These are phyloP conservation scores for Trypanosoma mega DNA, from an alignment of 208 protist genomes.

Conservation along the genomic window DNA sequence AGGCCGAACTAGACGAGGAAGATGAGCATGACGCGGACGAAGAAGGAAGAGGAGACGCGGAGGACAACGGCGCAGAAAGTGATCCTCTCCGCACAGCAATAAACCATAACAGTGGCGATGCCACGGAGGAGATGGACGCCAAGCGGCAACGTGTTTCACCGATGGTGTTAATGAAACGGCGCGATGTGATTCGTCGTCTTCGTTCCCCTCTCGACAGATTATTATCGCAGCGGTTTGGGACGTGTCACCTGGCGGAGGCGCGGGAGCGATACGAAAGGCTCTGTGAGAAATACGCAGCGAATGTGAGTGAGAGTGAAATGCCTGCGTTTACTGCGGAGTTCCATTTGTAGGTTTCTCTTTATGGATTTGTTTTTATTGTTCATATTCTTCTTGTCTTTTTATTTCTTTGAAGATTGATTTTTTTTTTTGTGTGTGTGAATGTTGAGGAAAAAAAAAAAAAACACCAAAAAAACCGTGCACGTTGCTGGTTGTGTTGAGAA, in stretches of 20 bases:
- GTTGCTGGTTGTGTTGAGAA: too few species aligned
- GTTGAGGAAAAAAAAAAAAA: too few species aligned
- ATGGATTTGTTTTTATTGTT: too few species aligned
- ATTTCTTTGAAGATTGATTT: conserved; percentile 8
- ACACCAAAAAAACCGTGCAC: too few species aligned
- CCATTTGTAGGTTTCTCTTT: too few species aligned
- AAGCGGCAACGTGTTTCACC: conserved; percentile 15
- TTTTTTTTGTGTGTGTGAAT: neutral
- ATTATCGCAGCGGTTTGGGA: conserved; percentile 52
- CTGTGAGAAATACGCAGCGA: conserved; percentile 36
- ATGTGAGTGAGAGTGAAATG: conserved; percentile 33
- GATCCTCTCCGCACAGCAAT: too few species aligned
- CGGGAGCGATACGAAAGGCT: conserved; percentile 48
- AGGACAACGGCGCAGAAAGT: conserved; percentile 1
- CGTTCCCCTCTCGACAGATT: conserved; percentile 50
- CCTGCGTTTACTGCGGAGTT: conserved; percentile 29
- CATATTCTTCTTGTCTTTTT: conserved; percentile 1
- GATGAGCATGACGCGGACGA: conserved; percentile 30
- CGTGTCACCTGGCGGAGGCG: conserved; percentile 48
- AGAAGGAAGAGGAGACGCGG: conserved; percentile 11
- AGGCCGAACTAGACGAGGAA: conserved; percentile 38
- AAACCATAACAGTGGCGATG: too few species aligned
- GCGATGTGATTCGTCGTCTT: conserved; percentile 40
- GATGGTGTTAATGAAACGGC: conserved; percentile 46
- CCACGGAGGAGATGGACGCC: conserved; percentile 1